Evolutionary conservation across 2,329 filamentous ascomycete genomes (phyloP).

Genomic region (Cercospora berteroae): DNA sequence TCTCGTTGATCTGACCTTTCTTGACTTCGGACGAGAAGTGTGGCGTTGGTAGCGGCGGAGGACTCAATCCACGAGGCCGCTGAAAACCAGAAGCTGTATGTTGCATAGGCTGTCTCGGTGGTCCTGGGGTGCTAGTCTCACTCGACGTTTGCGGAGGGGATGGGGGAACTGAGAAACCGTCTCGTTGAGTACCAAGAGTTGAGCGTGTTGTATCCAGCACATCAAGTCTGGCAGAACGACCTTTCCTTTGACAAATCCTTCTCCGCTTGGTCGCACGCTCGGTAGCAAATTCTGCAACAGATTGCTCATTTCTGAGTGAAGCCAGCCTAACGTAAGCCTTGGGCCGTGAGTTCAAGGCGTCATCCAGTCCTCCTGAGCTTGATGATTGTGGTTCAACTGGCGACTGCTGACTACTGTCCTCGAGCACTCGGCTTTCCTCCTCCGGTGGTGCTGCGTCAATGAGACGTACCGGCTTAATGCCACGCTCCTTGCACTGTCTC

Average conservation of each 20-base stretch:
- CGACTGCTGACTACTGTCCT: slow-evolving; percentile 13
- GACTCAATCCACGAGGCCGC: slow-evolving; percentile 27
- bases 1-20: slow-evolving; percentile 9
- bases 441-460: slow-evolving; percentile 23
- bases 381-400: not conserved
- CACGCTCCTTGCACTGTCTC: slow-evolving; percentile 44
- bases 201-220: not conserved
- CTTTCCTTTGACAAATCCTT: not conserved
- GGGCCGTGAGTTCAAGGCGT: not conserved
- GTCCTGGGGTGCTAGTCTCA: slow-evolving; percentile 11
- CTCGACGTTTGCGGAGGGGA: slow-evolving; percentile 41
- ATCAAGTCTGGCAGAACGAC: slow-evolving; percentile 3
- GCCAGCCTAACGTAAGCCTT: slow-evolving; percentile 4
- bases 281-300: not conserved
- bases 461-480: slow-evolving; percentile 45
- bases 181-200: slow-evolving; percentile 7
- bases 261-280: slow-evolving; percentile 4
- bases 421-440: slow-evolving; percentile 20
- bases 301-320: not conserved
- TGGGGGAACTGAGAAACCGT: slow-evolving; percentile 43
- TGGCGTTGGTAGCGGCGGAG: slow-evolving; percentile 31
- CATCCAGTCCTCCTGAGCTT: not conserved
- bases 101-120: not conserved
- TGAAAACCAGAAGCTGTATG: slow-evolving; percentile 25
- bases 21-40: slow-evolving; percentile 32